phyloP scores from a whole-genome alignment of 1,284 basidiomycete genomes.

The Inonotus hispidus region DNA sequence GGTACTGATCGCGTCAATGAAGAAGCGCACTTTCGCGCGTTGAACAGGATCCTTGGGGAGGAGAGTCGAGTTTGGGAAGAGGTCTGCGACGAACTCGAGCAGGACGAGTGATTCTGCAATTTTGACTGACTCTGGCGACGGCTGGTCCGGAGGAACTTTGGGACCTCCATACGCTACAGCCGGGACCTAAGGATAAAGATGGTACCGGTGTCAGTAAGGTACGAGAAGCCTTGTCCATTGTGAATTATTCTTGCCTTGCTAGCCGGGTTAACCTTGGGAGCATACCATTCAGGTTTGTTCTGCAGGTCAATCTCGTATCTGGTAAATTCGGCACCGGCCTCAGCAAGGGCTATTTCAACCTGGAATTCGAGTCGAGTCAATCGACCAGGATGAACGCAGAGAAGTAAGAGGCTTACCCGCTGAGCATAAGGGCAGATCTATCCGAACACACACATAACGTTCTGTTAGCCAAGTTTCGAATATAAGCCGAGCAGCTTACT shows the following conservation, averaged over 20 bases:
- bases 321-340: slow-evolving; percentile 44
- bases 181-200: neutral
- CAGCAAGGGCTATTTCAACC: slow-evolving; percentile 54
- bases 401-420: slow-evolving; percentile 30
- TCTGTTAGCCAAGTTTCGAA: neutral
- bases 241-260: slow-evolving; percentile 42
- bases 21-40: slow-evolving; percentile 53
- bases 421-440: slow-evolving; percentile 46
- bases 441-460: neutral
- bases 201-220: neutral
- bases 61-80: slow-evolving; percentile 40
- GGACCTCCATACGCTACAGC: slow-evolving; percentile 50
- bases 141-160: slow-evolving; percentile 20
- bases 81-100: slow-evolving; percentile 57
- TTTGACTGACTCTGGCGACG: slow-evolving; percentile 30
- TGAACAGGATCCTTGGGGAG: slow-evolving; percentile 49
- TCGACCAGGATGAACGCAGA: slow-evolving; percentile 13
- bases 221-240: neutral
- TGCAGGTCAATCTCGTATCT: slow-evolving; percentile 48
- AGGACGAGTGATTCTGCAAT: slow-evolving; percentile 58
- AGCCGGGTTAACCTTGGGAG: slow-evolving; percentile 53
- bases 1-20: slow-evolving; percentile 46
- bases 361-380: slow-evolving; percentile 23
- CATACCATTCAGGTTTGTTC: slow-evolving; percentile 65
- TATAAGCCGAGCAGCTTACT: slow-evolving; percentile 26